Conservation (phyloP, 2,329 filamentous ascomycete genomes). For the Nothopassalora personata region DNA sequence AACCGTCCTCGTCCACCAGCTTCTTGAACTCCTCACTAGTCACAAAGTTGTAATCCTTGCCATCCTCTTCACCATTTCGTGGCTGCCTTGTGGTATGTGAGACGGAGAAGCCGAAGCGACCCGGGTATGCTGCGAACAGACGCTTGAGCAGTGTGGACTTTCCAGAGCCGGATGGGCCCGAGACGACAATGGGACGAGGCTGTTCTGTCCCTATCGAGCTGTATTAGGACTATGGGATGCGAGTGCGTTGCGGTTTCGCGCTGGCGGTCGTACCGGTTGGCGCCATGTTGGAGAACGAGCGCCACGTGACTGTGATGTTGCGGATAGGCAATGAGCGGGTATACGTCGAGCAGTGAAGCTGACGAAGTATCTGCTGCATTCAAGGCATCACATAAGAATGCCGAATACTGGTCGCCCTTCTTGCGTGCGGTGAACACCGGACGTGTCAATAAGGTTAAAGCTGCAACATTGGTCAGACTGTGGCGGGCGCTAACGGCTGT, state of each 20-base stretch:
- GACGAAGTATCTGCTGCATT: conserved; percentile 6
- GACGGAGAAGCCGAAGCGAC: conserved; percentile 59
- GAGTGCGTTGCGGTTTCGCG: background rate
- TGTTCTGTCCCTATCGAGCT: conserved; percentile 9
- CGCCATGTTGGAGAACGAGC: conserved; percentile 14
- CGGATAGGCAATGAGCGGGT: background rate
- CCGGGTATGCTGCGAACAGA: conserved; percentile 61
- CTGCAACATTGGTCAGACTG: background rate
- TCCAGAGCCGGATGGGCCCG: conserved; percentile 71
- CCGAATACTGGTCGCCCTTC: background rate
- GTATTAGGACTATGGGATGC: conserved; percentile 5
- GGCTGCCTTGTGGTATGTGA: conserved; percentile 73
- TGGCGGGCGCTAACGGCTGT: background rate
- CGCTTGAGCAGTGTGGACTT: conserved; percentile 74
- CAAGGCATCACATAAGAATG: background rate
- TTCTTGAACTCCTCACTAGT: conserved; percentile 61
- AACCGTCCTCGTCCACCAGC: conserved; percentile 63
- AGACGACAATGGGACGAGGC: conserved; percentile 66
- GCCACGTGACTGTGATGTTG: background rate
- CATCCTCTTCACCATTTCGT: conserved; percentile 67
- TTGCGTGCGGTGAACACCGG: background rate
- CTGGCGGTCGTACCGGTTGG: conserved; percentile 11
- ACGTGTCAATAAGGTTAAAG: background rate
- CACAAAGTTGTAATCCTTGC: conserved; percentile 76
- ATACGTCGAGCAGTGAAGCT: conserved; percentile 6